A percentile compares a stretch with the other conserved stretches of the same genome.
phyloP scores from a whole-genome alignment of 1,284 basidiomycete species.

The Cryptococcus depauperatus region DNA sequence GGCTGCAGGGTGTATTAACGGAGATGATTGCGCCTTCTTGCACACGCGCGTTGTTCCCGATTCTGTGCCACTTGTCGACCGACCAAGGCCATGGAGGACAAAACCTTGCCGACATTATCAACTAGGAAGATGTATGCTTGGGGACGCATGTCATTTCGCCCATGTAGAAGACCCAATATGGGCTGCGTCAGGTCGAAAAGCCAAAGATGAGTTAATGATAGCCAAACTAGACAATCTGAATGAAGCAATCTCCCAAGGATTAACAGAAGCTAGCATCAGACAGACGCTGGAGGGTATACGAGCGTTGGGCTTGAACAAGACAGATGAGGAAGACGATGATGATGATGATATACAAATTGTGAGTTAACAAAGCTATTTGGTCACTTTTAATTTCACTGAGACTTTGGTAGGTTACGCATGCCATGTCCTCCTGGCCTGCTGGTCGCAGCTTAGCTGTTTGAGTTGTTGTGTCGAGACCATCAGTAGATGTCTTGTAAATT shows the following conservation, averaged over 20 bases:
- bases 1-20: slow-evolving; percentile 31
- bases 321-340: slow-evolving; percentile 16
- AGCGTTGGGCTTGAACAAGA: no score
- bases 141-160: slow-evolving; percentile 42
- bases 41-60: slow-evolving; percentile 37
- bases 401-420: no score
- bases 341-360: slow-evolving; percentile 31
- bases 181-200: slow-evolving; percentile 11
- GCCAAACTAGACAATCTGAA: slow-evolving; percentile 1
- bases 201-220: slow-evolving; percentile 7
- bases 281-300: slow-evolving; percentile 5
- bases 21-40: slow-evolving; percentile 33
- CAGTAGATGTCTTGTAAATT: no score
- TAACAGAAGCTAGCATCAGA: slow-evolving; percentile 4
- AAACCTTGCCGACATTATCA: slow-evolving; percentile 40
- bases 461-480: neutral
- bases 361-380: no score
- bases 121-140: slow-evolving; percentile 32
- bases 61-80: slow-evolving; percentile 20
- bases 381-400: no score
- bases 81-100: slow-evolving; percentile 39
- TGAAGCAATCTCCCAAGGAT: no score
- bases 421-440: neutral
- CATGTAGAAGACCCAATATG: slow-evolving; percentile 30
- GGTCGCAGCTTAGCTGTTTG: neutral